Base-by-base conservation (phyloP, 73 alveolate genomes). In the Halteria grandinella region DNA sequence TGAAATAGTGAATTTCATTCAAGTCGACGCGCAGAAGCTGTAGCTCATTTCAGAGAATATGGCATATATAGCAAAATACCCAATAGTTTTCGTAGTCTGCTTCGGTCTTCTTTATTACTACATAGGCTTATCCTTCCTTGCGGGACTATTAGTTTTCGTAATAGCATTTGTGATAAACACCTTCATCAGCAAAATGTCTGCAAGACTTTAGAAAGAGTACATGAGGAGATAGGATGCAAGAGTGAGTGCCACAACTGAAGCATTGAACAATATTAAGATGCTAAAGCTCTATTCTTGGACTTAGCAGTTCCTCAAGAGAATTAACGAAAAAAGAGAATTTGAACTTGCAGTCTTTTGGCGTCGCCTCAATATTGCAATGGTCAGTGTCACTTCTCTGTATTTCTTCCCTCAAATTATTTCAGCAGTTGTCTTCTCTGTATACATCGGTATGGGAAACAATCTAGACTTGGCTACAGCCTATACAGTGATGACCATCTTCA, bases 271-370 rank as follows among this genome's bases (percentile, higher is more conserved):
- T 60, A 77, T 93, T 20, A 93, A 93, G 71, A 69, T 75, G 53
- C 45, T 93, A 37, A 93, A 93, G 71, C 55, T 85, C 34, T 87
- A 93, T 66, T 75, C 89, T 32, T 93, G 98, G 98, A 89, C 74
- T 75, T 75, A 82, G 37, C 50, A 79, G 60, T 93, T 93, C 78
- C 31, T 70, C 51, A 76, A 86, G 21, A 87, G 77, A 69, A 87
- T 93, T 18, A 40, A 34, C 51, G 83, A 52, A 57, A 87, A 82
- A 53, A 83, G 96, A 51, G 88, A 85, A 50, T 51, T 69, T 36
- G 97, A 91, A 83, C 21, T 89, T 27, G 66, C 34, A 24, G 15
- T 51, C 28, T 36, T 71, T 32, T 37, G 75, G 40, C 47, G 32
- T 17, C 48, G 49, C 7, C 34, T 33, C 48, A 25, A 48, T n/a